These are phyloP conservation scores for Penicillium steckii DNA, from an alignment of 495 filamentous ascomycete genomes.

Conservation along the genomic window DNA sequence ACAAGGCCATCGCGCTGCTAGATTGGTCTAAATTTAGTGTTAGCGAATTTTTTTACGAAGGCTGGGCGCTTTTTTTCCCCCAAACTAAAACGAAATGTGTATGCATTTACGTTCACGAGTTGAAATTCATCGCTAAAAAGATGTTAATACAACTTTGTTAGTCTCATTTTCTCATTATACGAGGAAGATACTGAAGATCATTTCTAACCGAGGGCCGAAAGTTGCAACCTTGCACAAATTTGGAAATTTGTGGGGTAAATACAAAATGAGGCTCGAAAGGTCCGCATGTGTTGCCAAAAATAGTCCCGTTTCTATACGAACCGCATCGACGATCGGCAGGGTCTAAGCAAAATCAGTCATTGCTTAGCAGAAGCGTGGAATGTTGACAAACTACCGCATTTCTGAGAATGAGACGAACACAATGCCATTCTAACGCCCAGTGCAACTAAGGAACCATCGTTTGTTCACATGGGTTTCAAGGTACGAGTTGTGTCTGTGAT, in stretches of 20 bases:
- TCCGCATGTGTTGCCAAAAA: conserved; percentile 6
- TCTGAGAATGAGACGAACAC: not conserved
- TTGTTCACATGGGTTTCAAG: no score
- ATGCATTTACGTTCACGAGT: not conserved
- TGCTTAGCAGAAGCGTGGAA: conserved; percentile 3
- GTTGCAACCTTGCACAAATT: no score
- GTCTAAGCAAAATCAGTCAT: conserved; percentile 7
- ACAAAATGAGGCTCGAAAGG: conserved; percentile 4
- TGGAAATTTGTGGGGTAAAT: not conserved
- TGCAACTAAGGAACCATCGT: no score
- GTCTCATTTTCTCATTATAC: conserved; percentile 5
- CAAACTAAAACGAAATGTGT: not conserved
- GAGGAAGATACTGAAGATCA: conserved; percentile 6
- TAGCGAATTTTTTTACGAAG: not conserved
- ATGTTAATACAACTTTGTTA: conserved; percentile 4
- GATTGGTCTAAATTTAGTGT: conserved; percentile 7
- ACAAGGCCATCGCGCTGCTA: not conserved
- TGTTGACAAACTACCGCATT: not conserved
- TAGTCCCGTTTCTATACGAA: conserved; percentile 7
- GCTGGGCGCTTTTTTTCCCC: not conserved
- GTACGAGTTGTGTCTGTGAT: no score
- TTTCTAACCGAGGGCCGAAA: conserved; percentile 10
- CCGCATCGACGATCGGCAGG: conserved; percentile 10
- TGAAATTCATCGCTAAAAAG: not conserved
- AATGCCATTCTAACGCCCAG: no score